Conservation (phyloP, 179 eudicot genomes). For the Pouteria campechiana region DNA sequence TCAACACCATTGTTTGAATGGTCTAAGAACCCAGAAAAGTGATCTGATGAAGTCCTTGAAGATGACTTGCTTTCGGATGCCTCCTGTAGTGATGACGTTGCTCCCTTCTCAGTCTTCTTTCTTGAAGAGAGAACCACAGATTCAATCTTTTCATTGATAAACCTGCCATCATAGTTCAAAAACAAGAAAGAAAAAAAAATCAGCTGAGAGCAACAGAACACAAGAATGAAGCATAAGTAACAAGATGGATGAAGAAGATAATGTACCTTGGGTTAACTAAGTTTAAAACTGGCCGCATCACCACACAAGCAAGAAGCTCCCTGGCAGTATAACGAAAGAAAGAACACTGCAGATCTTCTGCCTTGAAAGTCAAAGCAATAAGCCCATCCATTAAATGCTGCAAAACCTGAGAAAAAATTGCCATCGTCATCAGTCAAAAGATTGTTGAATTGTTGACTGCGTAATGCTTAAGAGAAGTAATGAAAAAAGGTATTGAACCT, state of each 20-base stretch:
- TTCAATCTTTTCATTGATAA: slow-evolving; percentile 93
- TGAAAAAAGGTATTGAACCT: slow-evolving; percentile 33
- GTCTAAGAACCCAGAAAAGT: slow-evolving; percentile 51
- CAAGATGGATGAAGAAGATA: too few species aligned
- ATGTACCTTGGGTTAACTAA: slow-evolving; percentile 88
- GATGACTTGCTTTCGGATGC: slow-evolving; percentile 28
- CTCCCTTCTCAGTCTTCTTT: slow-evolving; percentile 47
- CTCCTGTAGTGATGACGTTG: slow-evolving; percentile 16
- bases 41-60: slow-evolving; percentile 38
- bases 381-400: slow-evolving; percentile 93
- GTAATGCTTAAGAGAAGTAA: background rate
- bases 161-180: slow-evolving; percentile 37
- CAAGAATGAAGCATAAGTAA: background rate
- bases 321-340: slow-evolving; percentile 64
- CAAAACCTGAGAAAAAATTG: slow-evolving; percentile 52
- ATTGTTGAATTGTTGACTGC: background rate
- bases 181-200: slow-evolving; percentile 4
- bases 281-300: slow-evolving; percentile 79
- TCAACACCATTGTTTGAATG: slow-evolving; percentile 88
- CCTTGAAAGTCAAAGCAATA: slow-evolving; percentile 51
- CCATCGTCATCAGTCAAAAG: slow-evolving; percentile 1
- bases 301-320: slow-evolving; percentile 95
- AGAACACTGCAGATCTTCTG: slow-evolving; percentile 85
- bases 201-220: background rate
- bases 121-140: slow-evolving; percentile 43